Evolutionary conservation across 1,139 yeast species (phyloP), one percentile per base, ranked within the genome.

Genomic region (Geotrichum citri-aurantii): DNA sequence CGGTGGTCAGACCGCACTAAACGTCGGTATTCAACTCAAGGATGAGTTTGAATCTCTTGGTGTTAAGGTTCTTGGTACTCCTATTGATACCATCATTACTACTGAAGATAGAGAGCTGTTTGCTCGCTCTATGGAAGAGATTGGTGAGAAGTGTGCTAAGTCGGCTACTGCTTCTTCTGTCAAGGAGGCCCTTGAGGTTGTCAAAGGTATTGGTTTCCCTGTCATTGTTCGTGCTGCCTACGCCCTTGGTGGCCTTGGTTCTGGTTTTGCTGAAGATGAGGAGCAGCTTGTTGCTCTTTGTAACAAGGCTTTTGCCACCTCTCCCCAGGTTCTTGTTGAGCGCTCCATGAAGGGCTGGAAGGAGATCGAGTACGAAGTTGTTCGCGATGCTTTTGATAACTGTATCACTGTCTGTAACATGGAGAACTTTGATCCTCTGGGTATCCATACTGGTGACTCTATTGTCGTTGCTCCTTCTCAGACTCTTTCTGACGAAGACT

Each of bases 391-490:
- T 69, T 92, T 87, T 62, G 97, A 87, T 66, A 93, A 93, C 81
- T 93, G 99, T 82, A 93, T 93, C 71, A 93, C 99, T 53, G 99
- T 93, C 56, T 93, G 99, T 81, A 93, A 93, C 77, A 93, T 93
- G 99, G 99, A 93, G 78, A 93, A 93, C 78, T 93, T 93, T 68
- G 99, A 93, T 75, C 99, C 99, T 52, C 82, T 93, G 69, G 99
- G 99, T 68, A 86, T 95, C 68, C 99, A 93, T 76, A 93, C 99
- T 62, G 99, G 99, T 79, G 99, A 93, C 75, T 93, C 99, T 52
- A 93, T 93, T 70, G 99, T 93, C 58, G 97, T 93, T 70, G 99
- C 99, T 59, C 99, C 99, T 56, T 91, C 98, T 49, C 99, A 93
- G 77, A 93, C 99, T 51, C 79, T 93, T 67, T 87, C 96, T 54